phyloP scores from a whole-genome alignment of 257 asterid genomes.

The Nicotiana obtusifolia region DNA sequence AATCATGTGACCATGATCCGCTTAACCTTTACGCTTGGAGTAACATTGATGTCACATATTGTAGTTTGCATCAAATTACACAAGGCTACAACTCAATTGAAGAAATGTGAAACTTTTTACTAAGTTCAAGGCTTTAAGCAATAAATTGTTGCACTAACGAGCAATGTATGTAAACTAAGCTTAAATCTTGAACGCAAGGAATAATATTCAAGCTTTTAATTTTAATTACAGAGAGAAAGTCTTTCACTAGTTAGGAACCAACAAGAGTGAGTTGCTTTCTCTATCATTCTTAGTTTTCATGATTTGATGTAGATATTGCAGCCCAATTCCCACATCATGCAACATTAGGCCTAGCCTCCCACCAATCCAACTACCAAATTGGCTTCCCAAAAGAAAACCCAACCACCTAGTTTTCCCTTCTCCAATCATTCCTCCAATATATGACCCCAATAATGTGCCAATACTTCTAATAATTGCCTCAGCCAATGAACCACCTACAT shows the following conservation, averaged over 20 bases:
- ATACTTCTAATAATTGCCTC: conserved; percentile 38
- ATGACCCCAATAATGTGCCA: conserved; percentile 43
- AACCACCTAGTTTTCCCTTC: conserved; percentile 49
- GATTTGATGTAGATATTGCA: conserved; percentile 24
- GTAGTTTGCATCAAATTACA: too few relatives aligned
- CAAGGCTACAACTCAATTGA: not conserved
- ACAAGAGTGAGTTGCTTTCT: not conserved
- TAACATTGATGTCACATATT: too few relatives aligned
- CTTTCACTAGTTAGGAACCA: not conserved
- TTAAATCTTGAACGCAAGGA: too few relatives aligned
- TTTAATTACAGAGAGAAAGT: not conserved
- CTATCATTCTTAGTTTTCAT: not conserved
- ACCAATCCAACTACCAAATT: conserved; percentile 55
- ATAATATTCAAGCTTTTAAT: not conserved
- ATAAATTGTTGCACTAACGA: not conserved
- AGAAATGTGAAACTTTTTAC: too few relatives aligned
- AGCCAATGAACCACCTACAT: conserved; percentile 36
- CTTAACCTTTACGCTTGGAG: not conserved
- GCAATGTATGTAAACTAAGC: too few relatives aligned
- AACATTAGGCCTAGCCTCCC: conserved; percentile 47
- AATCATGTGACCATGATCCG: not conserved
- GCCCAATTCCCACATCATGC: conserved; percentile 39
- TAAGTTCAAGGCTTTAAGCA: too few relatives aligned
- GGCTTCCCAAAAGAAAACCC: conserved; percentile 55
- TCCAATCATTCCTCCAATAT: conserved; percentile 41